A percentile compares a stretch with the other conserved stretches of the same genome.
These are phyloP conservation scores for Solanum lycopersicoides DNA, from an alignment of 257 asterid genomes.

Conservation along the genomic window DNA sequence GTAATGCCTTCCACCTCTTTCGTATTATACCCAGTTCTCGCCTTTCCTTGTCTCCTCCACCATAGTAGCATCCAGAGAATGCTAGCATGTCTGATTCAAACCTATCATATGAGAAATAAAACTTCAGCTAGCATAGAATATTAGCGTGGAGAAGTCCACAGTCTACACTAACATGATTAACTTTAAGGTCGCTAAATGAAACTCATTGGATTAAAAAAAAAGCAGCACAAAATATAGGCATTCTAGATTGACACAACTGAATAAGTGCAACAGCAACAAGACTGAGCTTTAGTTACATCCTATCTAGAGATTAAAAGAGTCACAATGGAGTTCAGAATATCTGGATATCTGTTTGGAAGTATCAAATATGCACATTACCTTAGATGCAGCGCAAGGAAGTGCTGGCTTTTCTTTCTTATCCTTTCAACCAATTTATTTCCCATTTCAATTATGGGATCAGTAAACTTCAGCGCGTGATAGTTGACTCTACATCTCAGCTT, in stretches of 20 bases:
- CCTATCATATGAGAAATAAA: conserved; percentile 17
- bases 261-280: background rate
- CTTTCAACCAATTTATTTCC: conserved; percentile 46
- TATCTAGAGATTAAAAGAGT: background rate
- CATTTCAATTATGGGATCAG: conserved; percentile 50
- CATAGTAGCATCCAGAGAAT: conserved; percentile 72
- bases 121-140: background rate
- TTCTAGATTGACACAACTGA: background rate
- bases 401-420: conserved; percentile 47
- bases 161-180: background rate
- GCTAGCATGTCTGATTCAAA: conserved; percentile 83
- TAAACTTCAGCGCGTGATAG: conserved; percentile 60
- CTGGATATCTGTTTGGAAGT: background rate
- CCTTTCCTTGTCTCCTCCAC: conserved; percentile 55
- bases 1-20: conserved; percentile 62
- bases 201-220: background rate
- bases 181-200: background rate
- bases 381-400: conserved; percentile 58
- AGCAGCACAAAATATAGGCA: background rate
- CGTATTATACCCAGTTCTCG: conserved; percentile 41
- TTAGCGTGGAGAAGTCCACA: background rate
- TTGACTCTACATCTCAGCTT: conserved; percentile 71
- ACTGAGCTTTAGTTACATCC: background rate
- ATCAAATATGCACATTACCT: conserved; percentile 24
- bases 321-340: background rate